Evolutionary conservation across 129 eudicot genomes (phyloP).

Genomic region (Erigeron canadensis): DNA sequence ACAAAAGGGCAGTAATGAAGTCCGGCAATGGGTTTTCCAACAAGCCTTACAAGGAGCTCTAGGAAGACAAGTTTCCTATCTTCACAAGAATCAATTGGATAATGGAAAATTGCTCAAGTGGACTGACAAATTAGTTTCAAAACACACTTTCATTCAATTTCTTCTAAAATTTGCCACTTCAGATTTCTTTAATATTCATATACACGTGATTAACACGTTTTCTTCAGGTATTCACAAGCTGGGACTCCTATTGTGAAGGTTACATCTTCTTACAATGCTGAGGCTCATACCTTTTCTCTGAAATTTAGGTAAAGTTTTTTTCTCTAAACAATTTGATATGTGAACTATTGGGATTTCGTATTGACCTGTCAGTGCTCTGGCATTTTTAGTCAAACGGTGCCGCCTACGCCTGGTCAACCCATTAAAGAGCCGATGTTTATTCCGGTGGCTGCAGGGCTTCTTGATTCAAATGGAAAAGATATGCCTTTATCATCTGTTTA

Average conservation of each 20-base stretch:
- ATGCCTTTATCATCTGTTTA: slow-evolving; percentile 67
- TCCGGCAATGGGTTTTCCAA: too few species aligned
- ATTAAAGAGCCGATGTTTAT: slow-evolving; percentile 92
- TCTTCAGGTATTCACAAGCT: slow-evolving; percentile 95
- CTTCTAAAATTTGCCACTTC: not conserved
- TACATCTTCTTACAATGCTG: slow-evolving; percentile 64
- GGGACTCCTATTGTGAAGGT: slow-evolving; percentile 89
- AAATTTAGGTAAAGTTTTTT: slow-evolving; percentile 65
- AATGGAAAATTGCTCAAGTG: too few species aligned
- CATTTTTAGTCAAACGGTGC: slow-evolving; percentile 74
- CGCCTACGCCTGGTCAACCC: slow-evolving; percentile 91
- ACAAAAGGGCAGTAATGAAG: too few species aligned
- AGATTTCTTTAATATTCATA: not conserved
- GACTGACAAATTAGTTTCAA: not conserved
- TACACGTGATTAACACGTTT: slow-evolving; percentile 1
- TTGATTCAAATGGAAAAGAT: slow-evolving; percentile 88
- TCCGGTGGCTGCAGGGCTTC: slow-evolving; percentile 83
- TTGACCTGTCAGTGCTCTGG: not conserved
- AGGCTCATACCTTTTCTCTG: slow-evolving; percentile 65
- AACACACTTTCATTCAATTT: not conserved
- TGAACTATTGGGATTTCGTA: not conserved
- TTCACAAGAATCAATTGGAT: too few species aligned
- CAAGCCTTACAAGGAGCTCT: too few species aligned
- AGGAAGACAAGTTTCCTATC: too few species aligned
- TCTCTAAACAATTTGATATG: not conserved